A percentile compares a stretch with the other conserved stretches of the same genome.
phyloP scores from a whole-genome alignment of 192 early-diverging fungal genomes.

The Blastocladiella britannica region DNA sequence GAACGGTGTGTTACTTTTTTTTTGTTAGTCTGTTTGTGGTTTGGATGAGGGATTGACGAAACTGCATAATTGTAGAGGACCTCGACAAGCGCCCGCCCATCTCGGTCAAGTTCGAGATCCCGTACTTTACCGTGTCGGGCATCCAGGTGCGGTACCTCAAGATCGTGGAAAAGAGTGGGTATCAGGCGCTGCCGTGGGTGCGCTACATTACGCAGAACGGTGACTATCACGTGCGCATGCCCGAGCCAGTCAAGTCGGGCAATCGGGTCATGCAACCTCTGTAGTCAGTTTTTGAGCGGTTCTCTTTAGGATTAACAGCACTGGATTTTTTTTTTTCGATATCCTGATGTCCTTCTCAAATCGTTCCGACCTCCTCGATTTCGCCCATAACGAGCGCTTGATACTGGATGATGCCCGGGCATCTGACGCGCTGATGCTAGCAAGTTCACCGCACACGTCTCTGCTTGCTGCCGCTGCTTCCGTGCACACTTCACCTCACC shows the following conservation, averaged over 20 bases:
- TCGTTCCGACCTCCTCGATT: too few species aligned
- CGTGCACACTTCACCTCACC: too few species aligned
- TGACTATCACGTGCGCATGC: conserved; percentile 87
- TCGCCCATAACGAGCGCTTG: too few species aligned
- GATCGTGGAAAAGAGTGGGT: conserved; percentile 75
- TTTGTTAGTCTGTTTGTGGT: background rate
- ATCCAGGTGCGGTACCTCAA: conserved; percentile 81
- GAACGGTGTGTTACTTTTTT: conserved; percentile 21
- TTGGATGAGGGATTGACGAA: conserved; percentile 1
- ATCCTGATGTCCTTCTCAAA: too few species aligned
- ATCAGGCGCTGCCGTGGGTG: conserved; percentile 74
- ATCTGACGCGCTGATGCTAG: too few species aligned
- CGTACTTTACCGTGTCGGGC: conserved; percentile 73
- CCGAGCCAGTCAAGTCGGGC: conserved; percentile 53
- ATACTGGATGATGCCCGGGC: too few species aligned
- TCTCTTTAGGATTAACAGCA: too few species aligned
- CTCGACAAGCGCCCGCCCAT: conserved; percentile 63
- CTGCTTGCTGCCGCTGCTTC: too few species aligned
- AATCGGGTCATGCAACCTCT: conserved; percentile 42
- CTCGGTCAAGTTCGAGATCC: conserved; percentile 70
- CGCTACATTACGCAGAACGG: conserved; percentile 77
- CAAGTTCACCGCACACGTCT: too few species aligned
- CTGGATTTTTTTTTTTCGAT: too few species aligned
- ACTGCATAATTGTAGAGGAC: conserved; percentile 27
- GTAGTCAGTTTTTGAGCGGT: too few species aligned